phyloP scores from a whole-genome alignment of 2,329 filamentous ascomycete genomes.

The Penicillium sp. region DNA sequence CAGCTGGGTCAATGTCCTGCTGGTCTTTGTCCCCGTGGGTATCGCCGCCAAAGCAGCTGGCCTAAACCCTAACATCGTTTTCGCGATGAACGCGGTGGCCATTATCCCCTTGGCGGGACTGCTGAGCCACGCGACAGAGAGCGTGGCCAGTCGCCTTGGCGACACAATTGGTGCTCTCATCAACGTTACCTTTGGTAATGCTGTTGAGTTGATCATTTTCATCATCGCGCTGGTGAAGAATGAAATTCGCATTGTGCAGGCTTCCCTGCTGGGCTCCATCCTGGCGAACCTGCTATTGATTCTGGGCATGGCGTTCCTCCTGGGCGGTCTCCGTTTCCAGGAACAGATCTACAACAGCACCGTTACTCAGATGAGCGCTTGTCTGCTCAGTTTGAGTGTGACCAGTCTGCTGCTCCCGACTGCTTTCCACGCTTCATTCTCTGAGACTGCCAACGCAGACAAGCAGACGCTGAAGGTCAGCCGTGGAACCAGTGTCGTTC shows the following conservation, averaged over 20 bases:
- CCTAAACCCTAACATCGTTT: conserved; percentile 62
- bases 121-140: conserved; percentile 72
- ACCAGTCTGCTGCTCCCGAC: conserved; percentile 87
- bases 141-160: conserved; percentile 69
- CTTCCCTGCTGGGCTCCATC: conserved; percentile 85
- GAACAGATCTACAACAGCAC: conserved; percentile 97
- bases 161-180: conserved; percentile 72
- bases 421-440: conserved; percentile 88
- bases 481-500: conserved; percentile 80
- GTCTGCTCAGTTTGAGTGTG: conserved; percentile 83
- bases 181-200: conserved; percentile 77
- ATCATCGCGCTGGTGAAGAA: conserved; percentile 77
- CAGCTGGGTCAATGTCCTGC: conserved; percentile 46
- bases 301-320: conserved; percentile 85
- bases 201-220: conserved; percentile 75
- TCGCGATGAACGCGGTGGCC: conserved; percentile 73
- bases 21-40: conserved; percentile 44
- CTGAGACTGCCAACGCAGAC: conserved; percentile 62
- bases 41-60: conserved; percentile 39
- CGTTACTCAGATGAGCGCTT: conserved; percentile 94
- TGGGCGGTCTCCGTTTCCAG: conserved; percentile 81
- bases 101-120: conserved; percentile 74
- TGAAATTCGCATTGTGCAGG: conserved; percentile 88
- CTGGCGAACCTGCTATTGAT: conserved; percentile 85
- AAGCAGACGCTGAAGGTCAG: conserved; percentile 76